Evolutionary conservation across 768 basidiomycete genomes (phyloP), one percentile per base, ranked within the genome.

Genomic region (Kwoniella dejecticola): DNA sequence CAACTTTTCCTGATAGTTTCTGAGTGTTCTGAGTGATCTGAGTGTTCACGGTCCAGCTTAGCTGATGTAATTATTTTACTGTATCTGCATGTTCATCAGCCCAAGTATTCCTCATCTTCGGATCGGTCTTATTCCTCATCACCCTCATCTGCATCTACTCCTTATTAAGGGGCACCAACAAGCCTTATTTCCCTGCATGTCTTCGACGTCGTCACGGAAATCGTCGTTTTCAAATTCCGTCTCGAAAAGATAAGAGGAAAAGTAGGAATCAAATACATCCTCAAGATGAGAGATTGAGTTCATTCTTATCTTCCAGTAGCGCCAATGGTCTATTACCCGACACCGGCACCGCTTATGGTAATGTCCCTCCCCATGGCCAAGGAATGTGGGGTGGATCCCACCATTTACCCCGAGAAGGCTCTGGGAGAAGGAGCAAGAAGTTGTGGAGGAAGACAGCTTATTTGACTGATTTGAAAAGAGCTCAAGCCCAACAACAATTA

Each of bases 371-470:
- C 36, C 8, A 38, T 17, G 36, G 36, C 17, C 8, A 17, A 17
- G 17, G 8, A 17, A 38, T 38, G 36, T 38, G 36, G 36, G 17
- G 17, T 38, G 50, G 36, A n/a, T 11, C 21, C 10, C 19, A 40
- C 44, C 38, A 4, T 17, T 19, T 55, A n/a, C 27, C 17, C 44
- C 15, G 21, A 38, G 31, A 29, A 42, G 24, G 27, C n/a, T n/a
- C n/a, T n/a, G n/a, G n/a, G n/a, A n/a, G 27, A 11, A 47, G 33
- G 50, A 47, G 38, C n/a, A 42, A 31, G 42, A 24, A 12, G 15
- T 30, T 45, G 26, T 45, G 59, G 58, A 44, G 58, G 41, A 50
- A 53, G 23, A 60, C 59, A 26, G 50, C 47, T 3, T 60, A 60
- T 53, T 21, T 60, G 19, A 52, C 30, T 6, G 44, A 60, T 60